Percentiles rank a stretch among this genome's conserved stretches.
These are phyloP conservation scores for Lentithecium fluviatile DNA, from an alignment of 495 filamentous ascomycete genomes.

Conservation along the genomic window DNA sequence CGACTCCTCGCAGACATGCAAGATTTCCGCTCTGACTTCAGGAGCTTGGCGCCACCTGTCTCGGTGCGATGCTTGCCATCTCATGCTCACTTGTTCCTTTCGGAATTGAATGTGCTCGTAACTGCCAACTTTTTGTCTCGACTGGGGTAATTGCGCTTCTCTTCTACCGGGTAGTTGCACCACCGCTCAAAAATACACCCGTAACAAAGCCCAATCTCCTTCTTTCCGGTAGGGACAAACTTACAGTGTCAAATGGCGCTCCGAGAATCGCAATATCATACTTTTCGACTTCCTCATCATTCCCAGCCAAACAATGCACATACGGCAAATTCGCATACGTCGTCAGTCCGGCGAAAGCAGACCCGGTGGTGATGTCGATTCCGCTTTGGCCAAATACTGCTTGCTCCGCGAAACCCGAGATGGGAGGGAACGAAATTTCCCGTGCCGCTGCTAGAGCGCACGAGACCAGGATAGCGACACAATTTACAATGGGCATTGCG, in stretches of 20 bases:
- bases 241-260: constrained; percentile 56
- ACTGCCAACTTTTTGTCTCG: no score
- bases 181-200: no score
- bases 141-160: no score
- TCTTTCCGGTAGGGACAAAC: constrained; percentile 10
- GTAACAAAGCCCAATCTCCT: no score
- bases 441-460: constrained; percentile 25
- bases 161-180: no score
- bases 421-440: constrained; percentile 47
- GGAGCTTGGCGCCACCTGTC: no score
- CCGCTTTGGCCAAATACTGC: constrained; percentile 17
- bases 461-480: background rate
- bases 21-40: no score
- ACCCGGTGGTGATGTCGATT: constrained; percentile 40
- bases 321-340: constrained; percentile 54
- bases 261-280: constrained; percentile 85
- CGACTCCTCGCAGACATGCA: no score
- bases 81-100: no score
- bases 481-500: no score
- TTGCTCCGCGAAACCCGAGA: constrained; percentile 35
- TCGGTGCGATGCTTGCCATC: no score
- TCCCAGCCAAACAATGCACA: constrained; percentile 45
- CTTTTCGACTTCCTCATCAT: constrained; percentile 49
- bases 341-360: constrained; percentile 47
- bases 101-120: no score